These are phyloP conservation scores for Liquidambar formosana DNA, from an alignment of 164 flowering plant species.

Conservation along the genomic window DNA sequence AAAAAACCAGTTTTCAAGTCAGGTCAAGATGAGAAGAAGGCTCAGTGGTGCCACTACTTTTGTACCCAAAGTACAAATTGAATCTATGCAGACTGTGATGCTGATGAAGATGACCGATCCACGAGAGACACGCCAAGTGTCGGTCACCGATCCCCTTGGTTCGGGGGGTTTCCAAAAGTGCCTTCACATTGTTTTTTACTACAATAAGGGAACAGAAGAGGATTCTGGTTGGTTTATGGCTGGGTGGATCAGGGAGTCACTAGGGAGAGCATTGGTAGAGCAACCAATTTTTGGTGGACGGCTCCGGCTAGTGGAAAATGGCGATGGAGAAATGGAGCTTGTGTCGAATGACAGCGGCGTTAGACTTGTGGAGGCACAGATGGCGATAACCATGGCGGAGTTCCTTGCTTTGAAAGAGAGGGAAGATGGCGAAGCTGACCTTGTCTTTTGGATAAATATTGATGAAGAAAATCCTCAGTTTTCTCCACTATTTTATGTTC, in stretches of 20 bases:
- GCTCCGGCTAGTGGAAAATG: slow-evolving; percentile 16
- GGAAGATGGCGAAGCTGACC: slow-evolving; percentile 28
- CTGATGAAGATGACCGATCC: slow-evolving; percentile 33
- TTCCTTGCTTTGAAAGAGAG: slow-evolving; percentile 30
- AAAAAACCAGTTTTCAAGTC: too few species aligned
- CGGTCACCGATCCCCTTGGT: background rate
- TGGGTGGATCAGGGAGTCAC: too few species aligned
- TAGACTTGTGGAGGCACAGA: too few species aligned
- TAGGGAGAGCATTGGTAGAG: too few species aligned
- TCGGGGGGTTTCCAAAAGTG: slow-evolving; percentile 17
- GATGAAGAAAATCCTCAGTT: slow-evolving; percentile 34
- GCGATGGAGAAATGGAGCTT: slow-evolving; percentile 20
- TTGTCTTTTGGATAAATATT: slow-evolving; percentile 41
- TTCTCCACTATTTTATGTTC: slow-evolving; percentile 42
- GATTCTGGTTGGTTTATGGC: too few species aligned
- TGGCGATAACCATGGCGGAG: too few species aligned
- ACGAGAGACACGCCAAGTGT: slow-evolving; percentile 9
- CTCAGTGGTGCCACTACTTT: too few species aligned
- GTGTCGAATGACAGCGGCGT: slow-evolving; percentile 47
- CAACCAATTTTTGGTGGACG: slow-evolving; percentile 40
- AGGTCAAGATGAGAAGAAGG: too few species aligned
- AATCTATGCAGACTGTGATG: slow-evolving; percentile 17
- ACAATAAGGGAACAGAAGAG: slow-evolving; percentile 21
- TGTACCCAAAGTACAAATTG: slow-evolving; percentile 6
- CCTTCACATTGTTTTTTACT: slow-evolving; percentile 29